phyloP scores from a whole-genome alignment of 2,329 filamentous ascomycete genomes.

The Fusarium longipes region DNA sequence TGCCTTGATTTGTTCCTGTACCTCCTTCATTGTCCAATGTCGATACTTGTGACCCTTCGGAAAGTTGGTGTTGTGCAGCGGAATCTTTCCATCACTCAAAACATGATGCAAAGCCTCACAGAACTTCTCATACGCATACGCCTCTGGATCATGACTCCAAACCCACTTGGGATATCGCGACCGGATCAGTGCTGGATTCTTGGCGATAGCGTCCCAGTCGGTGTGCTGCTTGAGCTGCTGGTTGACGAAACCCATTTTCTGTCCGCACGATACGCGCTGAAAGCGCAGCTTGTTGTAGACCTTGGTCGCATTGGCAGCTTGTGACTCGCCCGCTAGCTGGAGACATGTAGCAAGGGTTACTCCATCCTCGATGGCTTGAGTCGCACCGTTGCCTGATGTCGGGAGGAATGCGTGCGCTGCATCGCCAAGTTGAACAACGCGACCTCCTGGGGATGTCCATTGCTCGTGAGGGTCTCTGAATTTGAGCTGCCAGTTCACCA shows the following conservation, averaged over 20 bases:
- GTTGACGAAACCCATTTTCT: constrained; percentile 32
- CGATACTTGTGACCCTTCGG: constrained; percentile 31
- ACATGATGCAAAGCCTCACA: constrained; percentile 31
- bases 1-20: constrained; percentile 27
- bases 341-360: constrained; percentile 29
- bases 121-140: constrained; percentile 35
- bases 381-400: constrained; percentile 31
- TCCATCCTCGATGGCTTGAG: constrained; percentile 29
- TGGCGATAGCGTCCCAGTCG: constrained; percentile 31
- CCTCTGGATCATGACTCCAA: constrained; percentile 34
- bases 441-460: constrained; percentile 31
- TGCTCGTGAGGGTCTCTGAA: constrained; percentile 34
- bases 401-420: constrained; percentile 29
- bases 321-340: constrained; percentile 6
- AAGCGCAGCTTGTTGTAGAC: constrained; percentile 29
- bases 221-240: constrained; percentile 36
- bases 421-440: constrained; percentile 28
- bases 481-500: constrained; percentile 35
- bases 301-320: constrained; percentile 24
- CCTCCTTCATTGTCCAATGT: constrained; percentile 35
- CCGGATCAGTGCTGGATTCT: constrained; percentile 23
- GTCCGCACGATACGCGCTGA: constrained; percentile 11
- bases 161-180: constrained; percentile 31
- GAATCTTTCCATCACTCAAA: constrained; percentile 17
- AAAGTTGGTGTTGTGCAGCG: constrained; percentile 27